These are phyloP conservation scores for Fusarium nygamai DNA, from an alignment of 2,329 filamentous ascomycete species.

Conservation along the genomic window DNA sequence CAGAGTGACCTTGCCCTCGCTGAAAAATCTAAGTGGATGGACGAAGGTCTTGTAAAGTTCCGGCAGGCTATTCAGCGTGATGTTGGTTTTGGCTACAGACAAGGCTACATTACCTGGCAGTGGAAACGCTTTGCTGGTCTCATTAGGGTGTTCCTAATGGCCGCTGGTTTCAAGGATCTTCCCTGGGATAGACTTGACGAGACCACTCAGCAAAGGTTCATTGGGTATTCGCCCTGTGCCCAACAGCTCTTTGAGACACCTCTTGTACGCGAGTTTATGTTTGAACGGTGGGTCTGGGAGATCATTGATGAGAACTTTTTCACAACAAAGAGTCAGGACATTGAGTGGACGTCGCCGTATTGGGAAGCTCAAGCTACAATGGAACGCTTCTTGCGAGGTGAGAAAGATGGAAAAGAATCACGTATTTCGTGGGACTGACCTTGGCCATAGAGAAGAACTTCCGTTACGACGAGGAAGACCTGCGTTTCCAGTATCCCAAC, in stretches of 20 bases:
- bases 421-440: neutral
- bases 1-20: rapidly evolving
- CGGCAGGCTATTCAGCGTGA: rapidly evolving
- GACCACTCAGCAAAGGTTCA: neutral
- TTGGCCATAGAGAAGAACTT: neutral
- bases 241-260: neutral
- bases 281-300: neutral
- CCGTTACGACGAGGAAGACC: rapidly evolving
- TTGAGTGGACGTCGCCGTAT: neutral
- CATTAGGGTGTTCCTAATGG: no score
- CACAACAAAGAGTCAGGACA: neutral
- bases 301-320: neutral
- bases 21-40: neutral
- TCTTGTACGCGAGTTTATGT: neutral
- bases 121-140: no score
- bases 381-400: neutral
- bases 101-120: no score
- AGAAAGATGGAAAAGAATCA: neutral
- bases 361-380: neutral
- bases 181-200: neutral
- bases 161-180: neutral
- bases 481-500: neutral
- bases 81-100: neutral
- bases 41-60: neutral
- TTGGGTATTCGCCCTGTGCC: neutral